phyloP scores from a whole-genome alignment of 257 asterid species.

The Solanum medicagineum region DNA sequence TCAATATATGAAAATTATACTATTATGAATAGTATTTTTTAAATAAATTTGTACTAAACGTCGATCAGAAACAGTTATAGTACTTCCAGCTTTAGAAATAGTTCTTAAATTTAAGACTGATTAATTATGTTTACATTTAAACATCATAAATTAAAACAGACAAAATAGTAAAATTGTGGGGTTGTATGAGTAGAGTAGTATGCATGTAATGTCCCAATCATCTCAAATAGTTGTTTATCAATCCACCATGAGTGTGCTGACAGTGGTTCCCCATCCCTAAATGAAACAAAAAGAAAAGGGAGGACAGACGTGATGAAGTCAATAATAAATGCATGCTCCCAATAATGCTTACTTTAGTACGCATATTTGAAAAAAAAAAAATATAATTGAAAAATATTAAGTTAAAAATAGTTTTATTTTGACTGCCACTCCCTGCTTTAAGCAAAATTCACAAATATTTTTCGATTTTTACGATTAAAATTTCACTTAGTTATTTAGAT shows the following conservation, averaged over 20 bases:
- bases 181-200: neutral
- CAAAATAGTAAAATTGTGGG: neutral
- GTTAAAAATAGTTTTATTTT: no score
- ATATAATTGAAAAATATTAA: no score
- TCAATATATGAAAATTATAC: neutral
- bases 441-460: neutral
- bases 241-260: neutral
- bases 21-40: neutral
- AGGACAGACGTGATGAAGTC: constrained; percentile 22
- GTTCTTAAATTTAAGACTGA: neutral
- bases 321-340: constrained; percentile 28
- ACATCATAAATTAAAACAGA: no score
- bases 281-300: neutral
- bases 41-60: neutral
- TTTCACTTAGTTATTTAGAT: no score
- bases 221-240: constrained; percentile 14
- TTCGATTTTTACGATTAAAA: no score
- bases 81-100: neutral
- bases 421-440: neutral
- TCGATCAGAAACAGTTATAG: neutral
- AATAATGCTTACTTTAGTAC: constrained; percentile 9
- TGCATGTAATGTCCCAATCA: constrained; percentile 30
- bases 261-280: neutral
- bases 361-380: no score
- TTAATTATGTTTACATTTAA: no score